These are phyloP conservation scores for Tolypocladium sp. DNA, from an alignment of 2,329 filamentous ascomycete genomes.

Conservation along the genomic window DNA sequence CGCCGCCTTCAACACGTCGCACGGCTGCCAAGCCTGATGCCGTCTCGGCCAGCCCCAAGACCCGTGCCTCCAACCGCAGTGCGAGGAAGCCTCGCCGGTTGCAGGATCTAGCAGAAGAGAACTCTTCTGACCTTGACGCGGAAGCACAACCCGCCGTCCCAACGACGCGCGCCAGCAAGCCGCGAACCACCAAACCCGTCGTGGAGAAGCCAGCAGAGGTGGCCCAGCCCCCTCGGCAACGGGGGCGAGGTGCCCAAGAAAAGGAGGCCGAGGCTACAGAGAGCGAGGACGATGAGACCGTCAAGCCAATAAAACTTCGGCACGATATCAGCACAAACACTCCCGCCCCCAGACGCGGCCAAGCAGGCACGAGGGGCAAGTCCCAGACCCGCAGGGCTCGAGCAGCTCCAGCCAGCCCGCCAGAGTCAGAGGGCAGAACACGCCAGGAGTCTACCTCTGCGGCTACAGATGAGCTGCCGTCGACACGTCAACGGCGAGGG, in stretches of 20 bases:
- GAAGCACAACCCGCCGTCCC: neutral
- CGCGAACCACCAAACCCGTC: neutral
- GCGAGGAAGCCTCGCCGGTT: neutral
- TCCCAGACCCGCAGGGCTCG: neutral
- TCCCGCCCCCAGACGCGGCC: neutral
- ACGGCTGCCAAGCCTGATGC: neutral
- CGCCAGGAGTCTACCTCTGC: neutral
- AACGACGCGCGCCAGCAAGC: neutral
- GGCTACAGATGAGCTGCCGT: neutral
- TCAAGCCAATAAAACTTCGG: neutral
- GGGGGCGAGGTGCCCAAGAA: neutral
- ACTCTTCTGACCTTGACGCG: neutral
- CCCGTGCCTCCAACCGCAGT: neutral
- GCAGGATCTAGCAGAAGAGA: neutral
- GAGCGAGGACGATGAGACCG: neutral
- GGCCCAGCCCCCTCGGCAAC: neutral
- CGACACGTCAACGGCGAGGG: neutral
- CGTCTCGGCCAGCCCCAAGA: neutral
- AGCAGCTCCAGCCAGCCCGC: neutral
- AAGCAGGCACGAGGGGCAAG: neutral
- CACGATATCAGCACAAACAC: neutral
- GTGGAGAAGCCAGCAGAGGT: neutral
- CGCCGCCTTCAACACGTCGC: neutral
- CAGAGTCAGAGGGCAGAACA: neutral
- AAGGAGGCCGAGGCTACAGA: neutral